These are phyloP conservation scores for Heliocybe sulcata DNA, from an alignment of 1,284 basidiomycete species.

Conservation along the genomic window DNA sequence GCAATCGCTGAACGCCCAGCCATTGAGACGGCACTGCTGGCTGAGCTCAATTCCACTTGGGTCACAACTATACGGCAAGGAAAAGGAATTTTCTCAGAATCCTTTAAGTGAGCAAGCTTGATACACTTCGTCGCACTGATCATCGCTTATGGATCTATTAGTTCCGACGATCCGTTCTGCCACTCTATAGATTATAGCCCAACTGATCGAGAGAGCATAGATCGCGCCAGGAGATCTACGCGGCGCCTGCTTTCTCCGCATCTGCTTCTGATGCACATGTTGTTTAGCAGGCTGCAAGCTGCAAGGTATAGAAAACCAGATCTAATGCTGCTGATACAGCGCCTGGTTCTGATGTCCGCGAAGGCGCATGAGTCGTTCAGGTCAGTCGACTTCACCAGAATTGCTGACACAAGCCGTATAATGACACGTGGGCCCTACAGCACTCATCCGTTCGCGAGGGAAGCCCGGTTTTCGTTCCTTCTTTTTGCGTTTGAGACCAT, in stretches of 20 bases:
- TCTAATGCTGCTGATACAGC: conserved; percentile 82
- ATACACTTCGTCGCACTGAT: conserved; percentile 3
- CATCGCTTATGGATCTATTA: conserved; percentile 23
- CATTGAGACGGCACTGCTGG: conserved; percentile 71
- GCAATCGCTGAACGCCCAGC: conserved; percentile 84
- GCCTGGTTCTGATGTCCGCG: conserved; percentile 77
- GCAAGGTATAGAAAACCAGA: conserved; percentile 84
- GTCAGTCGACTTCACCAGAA: conserved; percentile 31
- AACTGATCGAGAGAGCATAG: conserved; percentile 82
- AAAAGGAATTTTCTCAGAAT: conserved; percentile 78
- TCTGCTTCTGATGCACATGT: conserved; percentile 77
- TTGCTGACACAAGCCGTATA: neutral
- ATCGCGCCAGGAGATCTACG: conserved; percentile 66
- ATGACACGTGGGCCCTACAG: conserved; percentile 32
- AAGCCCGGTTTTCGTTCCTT: conserved; percentile 84
- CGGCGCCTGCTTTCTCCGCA: conserved; percentile 80
- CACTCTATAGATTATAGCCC: conserved; percentile 87
- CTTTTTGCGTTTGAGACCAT: conserved; percentile 92
- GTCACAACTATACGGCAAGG: conserved; percentile 69
- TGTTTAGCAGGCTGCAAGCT: conserved; percentile 92
- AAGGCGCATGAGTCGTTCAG: conserved; percentile 65
- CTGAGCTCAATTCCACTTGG: conserved; percentile 88
- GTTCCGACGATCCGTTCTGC: conserved; percentile 84
- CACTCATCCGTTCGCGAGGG: conserved; percentile 88
- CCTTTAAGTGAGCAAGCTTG: conserved; percentile 61